Evolutionary conservation across 2,329 filamentous ascomycete genomes (phyloP).

Genomic region (Teratosphaeria gauchensis): DNA sequence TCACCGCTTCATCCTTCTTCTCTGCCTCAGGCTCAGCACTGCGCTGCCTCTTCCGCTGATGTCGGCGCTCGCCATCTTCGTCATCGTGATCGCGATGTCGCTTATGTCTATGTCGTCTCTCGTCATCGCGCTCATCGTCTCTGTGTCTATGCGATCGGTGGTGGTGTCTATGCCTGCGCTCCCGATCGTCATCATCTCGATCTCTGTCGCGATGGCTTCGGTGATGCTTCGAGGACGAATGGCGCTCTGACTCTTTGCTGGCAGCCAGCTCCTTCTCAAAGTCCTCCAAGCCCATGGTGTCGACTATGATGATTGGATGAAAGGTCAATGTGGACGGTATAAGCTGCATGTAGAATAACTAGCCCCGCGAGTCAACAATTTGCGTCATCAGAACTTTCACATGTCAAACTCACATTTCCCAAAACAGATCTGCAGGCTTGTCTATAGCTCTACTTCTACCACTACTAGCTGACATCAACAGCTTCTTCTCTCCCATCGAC

Average conservation of each 20-base stretch:
- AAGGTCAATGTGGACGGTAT: no score
- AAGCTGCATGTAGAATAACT: no score
- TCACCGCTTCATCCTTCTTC: conserved; percentile 12
- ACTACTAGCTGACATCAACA: no score
- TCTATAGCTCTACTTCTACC: not conserved
- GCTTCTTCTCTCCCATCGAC: not conserved
- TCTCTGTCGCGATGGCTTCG: conserved; percentile 11
- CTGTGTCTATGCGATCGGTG: conserved; percentile 37
- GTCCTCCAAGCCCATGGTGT: conserved; percentile 52
- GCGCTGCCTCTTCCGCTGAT: conserved; percentile 19
- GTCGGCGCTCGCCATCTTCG: conserved; percentile 1
- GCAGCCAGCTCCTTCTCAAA: conserved; percentile 70
- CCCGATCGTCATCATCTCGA: conserved; percentile 19
- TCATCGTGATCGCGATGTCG: conserved; percentile 37
- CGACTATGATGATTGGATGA: no score
- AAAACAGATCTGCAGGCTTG: not conserved
- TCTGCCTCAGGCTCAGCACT: conserved; percentile 24
- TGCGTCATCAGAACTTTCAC: not conserved
- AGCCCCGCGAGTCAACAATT: not conserved
- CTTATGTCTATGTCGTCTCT: conserved; percentile 39
- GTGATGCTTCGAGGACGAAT: not conserved
- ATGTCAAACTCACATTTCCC: not conserved
- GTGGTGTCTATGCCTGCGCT: conserved; percentile 35
- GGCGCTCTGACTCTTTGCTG: conserved; percentile 45
- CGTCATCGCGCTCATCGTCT: conserved; percentile 46